Evolutionary conservation across 2,329 filamentous ascomycete genomes (phyloP).

Genomic region (Xylariaceae sp.): DNA sequence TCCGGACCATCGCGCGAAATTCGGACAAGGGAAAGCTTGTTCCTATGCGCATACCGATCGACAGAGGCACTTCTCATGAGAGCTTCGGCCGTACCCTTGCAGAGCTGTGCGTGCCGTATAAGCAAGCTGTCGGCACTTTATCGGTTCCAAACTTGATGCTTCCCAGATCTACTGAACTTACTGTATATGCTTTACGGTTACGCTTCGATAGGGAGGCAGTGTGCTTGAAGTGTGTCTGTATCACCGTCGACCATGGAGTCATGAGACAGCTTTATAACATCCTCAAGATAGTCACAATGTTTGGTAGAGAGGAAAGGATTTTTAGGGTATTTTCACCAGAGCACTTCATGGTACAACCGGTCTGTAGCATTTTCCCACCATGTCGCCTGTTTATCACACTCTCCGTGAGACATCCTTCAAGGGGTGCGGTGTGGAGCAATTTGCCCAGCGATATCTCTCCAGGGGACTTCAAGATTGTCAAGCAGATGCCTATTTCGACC

Average conservation of each 20-base stretch:
- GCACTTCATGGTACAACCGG: neutral
- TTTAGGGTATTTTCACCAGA: neutral
- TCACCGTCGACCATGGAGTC: no score
- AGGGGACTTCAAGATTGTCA: neutral
- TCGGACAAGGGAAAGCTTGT: neutral
- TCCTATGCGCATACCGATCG: neutral
- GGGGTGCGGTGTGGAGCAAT: neutral
- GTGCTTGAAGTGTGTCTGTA: no score
- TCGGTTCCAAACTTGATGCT: neutral
- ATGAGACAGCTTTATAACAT: neutral
- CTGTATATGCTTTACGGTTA: no score
- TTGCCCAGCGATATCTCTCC: neutral
- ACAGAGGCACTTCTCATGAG: neutral
- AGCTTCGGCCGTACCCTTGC: neutral
- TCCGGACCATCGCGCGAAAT: neutral
- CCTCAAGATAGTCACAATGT: neutral
- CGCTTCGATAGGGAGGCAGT: no score
- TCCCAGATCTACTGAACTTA: no score
- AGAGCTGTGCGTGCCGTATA: neutral
- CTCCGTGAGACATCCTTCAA: neutral
- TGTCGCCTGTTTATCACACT: neutral
- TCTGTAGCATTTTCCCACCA: neutral
- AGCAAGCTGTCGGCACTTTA: neutral
- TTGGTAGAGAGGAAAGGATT: neutral
- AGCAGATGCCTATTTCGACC: neutral